Conservation (phyloP, 345 rosid genomes). For the Linum lewisii region DNA sequence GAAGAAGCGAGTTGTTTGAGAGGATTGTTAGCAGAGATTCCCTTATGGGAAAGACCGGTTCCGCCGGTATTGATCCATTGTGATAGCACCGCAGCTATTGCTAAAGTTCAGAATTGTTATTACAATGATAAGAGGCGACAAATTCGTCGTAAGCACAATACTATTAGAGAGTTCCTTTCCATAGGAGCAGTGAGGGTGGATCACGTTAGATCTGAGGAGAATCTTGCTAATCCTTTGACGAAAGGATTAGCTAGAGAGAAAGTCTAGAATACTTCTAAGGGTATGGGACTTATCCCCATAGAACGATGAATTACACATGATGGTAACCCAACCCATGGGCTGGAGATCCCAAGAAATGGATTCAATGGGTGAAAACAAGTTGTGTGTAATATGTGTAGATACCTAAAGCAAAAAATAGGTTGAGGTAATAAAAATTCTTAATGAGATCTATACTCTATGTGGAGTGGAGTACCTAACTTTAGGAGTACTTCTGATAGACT, state of each 20-base stretch:
- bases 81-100: background rate
- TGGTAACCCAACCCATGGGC: background rate
- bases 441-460: too few relatives aligned
- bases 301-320: background rate
- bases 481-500: too few relatives aligned
- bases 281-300: background rate
- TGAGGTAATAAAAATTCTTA: too few relatives aligned
- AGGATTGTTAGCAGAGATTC: background rate
- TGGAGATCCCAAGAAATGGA: background rate
- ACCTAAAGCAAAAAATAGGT: too few relatives aligned
- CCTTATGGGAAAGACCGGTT: background rate
- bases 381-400: background rate
- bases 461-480: too few relatives aligned
- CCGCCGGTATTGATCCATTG: background rate
- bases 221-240: background rate
- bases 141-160: background rate
- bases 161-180: background rate
- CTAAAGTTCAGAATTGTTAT: background rate
- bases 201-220: background rate
- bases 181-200: background rate
- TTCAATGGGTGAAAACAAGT: background rate
- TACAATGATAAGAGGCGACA: background rate
- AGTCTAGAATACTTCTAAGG: background rate
- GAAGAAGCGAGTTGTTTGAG: background rate
- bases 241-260: background rate